Percentiles rank a stretch among this genome's conserved stretches.
These are phyloP conservation scores for Dichomitus squalens DNA, from an alignment of 1,284 basidiomycete species.

Conservation along the genomic window DNA sequence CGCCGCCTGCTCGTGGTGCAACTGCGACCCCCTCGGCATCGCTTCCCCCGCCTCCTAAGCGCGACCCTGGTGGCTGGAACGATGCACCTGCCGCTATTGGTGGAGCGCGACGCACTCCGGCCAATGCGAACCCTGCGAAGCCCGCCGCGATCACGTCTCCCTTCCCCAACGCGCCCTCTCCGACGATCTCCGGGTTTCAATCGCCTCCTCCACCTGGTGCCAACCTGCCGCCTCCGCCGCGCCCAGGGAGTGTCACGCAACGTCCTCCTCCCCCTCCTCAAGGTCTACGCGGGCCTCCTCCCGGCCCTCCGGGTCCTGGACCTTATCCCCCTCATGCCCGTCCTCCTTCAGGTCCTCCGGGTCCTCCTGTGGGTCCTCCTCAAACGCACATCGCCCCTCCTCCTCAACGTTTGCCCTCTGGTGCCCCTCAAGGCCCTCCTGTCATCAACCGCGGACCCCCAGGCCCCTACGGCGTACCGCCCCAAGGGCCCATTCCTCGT, in stretches of 20 bases:
- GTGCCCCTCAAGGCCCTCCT: conserved; percentile 18
- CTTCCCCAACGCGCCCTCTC: conserved; percentile 75
- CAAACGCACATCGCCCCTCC: conserved; percentile 37
- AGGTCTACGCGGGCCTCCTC: conserved; percentile 37
- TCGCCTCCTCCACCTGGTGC: conserved; percentile 41
- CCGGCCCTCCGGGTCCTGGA: conserved; percentile 29
- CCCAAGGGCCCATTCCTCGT: conserved; percentile 29
- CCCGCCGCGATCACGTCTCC: conserved; percentile 82
- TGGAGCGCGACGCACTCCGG: conserved; percentile 51
- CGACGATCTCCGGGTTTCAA: conserved; percentile 49
- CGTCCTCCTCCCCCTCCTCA: conserved; percentile 48
- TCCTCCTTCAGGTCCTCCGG: conserved; percentile 42
- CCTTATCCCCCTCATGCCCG: conserved; percentile 39
- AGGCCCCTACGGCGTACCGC: conserved; percentile 32
- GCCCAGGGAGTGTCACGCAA: conserved; percentile 61
- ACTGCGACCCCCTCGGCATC: conserved; percentile 29
- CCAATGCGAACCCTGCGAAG: conserved; percentile 51
- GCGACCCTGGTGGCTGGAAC: conserved; percentile 89
- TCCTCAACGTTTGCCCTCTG: conserved; percentile 41
- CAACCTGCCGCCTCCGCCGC: conserved; percentile 60
- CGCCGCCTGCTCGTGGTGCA: conserved; percentile 26
- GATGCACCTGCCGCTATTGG: conserved; percentile 70
- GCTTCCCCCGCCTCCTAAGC: conserved; percentile 44
- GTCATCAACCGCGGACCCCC: conserved; percentile 13
- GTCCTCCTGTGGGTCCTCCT: conserved; percentile 34